These are phyloP conservation scores for Marasmius fiardii DNA, from an alignment of 1,284 basidiomycete species.

Conservation along the genomic window DNA sequence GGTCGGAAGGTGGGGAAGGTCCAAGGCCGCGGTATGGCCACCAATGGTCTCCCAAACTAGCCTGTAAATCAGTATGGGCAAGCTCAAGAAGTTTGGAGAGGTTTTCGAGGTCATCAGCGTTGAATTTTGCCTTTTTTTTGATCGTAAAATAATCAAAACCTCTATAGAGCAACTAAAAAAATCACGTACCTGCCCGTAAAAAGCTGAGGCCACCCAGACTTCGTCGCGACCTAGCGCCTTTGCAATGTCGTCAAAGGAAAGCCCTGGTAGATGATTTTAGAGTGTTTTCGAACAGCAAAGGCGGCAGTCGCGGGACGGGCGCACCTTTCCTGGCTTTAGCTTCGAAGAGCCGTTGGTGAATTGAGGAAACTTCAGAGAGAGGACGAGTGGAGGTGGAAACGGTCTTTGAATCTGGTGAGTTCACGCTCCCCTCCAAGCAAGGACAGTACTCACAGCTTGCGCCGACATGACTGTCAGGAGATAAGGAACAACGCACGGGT, in stretches of 20 bases:
- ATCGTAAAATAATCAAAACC: too few species aligned
- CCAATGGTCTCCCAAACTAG: slow-evolving; percentile 62
- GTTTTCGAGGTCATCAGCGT: slow-evolving; percentile 52
- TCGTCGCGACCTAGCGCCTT: slow-evolving; percentile 74
- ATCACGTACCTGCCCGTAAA: slow-evolving; percentile 73
- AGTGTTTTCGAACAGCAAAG: slow-evolving; percentile 1
- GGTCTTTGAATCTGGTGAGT: slow-evolving; percentile 23
- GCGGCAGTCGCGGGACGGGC: not conserved
- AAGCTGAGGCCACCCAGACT: slow-evolving; percentile 85
- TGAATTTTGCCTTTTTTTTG: slow-evolving; percentile 77
- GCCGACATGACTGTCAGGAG: slow-evolving; percentile 29
- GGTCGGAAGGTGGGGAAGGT: slow-evolving; percentile 70
- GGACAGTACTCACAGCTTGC: slow-evolving; percentile 29
- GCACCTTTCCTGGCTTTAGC: slow-evolving; percentile 69
- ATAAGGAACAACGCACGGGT: not conserved
- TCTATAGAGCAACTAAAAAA: not conserved
- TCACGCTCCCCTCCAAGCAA: not conserved
- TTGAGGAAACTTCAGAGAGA: slow-evolving; percentile 50
- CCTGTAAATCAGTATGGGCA: slow-evolving; percentile 33
- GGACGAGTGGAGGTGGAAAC: slow-evolving; percentile 44
- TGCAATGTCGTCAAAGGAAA: slow-evolving; percentile 74
- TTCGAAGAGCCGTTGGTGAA: slow-evolving; percentile 51
- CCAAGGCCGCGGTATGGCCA: slow-evolving; percentile 71
- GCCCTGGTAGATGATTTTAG: slow-evolving; percentile 33
- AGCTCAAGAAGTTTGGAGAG: slow-evolving; percentile 54